phyloP scores from a whole-genome alignment of 208 protist species.

The Acanthamoeba polyphaga region DNA sequence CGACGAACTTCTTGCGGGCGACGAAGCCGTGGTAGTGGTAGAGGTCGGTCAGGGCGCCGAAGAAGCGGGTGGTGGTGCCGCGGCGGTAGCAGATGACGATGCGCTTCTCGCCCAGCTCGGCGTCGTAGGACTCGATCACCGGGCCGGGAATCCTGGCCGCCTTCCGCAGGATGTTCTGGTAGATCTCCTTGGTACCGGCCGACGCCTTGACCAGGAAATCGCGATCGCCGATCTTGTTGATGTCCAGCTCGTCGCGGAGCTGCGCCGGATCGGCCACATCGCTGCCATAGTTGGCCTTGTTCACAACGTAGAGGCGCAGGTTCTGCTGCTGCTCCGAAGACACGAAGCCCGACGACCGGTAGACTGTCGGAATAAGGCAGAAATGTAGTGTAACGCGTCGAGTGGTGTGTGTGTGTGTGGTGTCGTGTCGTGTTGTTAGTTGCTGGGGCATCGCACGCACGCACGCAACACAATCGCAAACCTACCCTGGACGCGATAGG shows the following conservation, averaged over 20 bases:
- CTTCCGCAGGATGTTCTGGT: slow-evolving; percentile 90
- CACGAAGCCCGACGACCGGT: slow-evolving; percentile 48
- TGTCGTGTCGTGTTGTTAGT: no score
- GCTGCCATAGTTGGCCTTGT: background rate
- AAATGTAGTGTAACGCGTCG: background rate
- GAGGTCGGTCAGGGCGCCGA: slow-evolving; percentile 78
- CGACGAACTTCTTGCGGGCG: slow-evolving; percentile 81
- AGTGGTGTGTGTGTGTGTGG: no score
- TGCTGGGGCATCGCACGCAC: background rate
- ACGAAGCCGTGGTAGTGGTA: slow-evolving; percentile 84
- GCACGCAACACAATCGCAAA: slow-evolving; percentile 13
- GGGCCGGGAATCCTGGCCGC: slow-evolving; percentile 79
- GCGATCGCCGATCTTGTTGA: slow-evolving; percentile 78
- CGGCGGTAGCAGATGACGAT: slow-evolving; percentile 68
- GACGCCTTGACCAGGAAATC: slow-evolving; percentile 84
- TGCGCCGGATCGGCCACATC: background rate
- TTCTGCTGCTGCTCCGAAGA: slow-evolving; percentile 40
- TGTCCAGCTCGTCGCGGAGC: slow-evolving; percentile 59
- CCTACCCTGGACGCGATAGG: slow-evolving; percentile 30
- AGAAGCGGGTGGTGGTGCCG: slow-evolving; percentile 78
- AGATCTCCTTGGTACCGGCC: slow-evolving; percentile 84
- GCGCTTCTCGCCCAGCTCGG: background rate
- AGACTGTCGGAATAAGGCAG: slow-evolving; percentile 18
- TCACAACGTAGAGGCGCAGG: slow-evolving; percentile 72
- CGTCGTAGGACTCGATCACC: slow-evolving; percentile 63